Evolutionary conservation across 495 filamentous ascomycete genomes (phyloP).

Genomic region (Neurospora sp.): DNA sequence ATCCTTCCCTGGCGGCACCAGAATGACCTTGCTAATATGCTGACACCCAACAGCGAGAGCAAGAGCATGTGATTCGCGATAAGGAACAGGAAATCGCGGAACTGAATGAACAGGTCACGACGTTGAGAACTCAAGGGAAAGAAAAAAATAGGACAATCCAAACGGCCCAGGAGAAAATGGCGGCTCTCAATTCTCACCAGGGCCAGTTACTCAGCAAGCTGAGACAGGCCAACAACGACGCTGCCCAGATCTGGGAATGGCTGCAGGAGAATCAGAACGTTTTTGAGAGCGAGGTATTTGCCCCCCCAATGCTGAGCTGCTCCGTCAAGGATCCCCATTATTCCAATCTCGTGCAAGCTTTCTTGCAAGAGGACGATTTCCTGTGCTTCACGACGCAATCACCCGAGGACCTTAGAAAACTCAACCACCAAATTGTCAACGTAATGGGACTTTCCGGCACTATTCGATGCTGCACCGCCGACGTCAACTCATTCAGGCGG

Average conservation of each 20-base stretch:
- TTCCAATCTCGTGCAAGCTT: constrained; percentile 62
- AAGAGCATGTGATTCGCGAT: constrained; percentile 38
- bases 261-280: constrained; percentile 55
- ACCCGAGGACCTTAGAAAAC: constrained; percentile 37
- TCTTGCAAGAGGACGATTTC: constrained; percentile 54
- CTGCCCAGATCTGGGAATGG: constrained; percentile 67
- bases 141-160: constrained; percentile 11
- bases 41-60: constrained; percentile 22
- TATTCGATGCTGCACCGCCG: constrained; percentile 45
- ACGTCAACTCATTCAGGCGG: constrained; percentile 41
- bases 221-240: constrained; percentile 45
- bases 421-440: constrained; percentile 44
- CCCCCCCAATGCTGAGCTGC: constrained; percentile 74
- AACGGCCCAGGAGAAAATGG: constrained; percentile 39
- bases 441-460: constrained; percentile 52
- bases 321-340: constrained; percentile 67
- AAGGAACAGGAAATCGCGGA: constrained; percentile 26
- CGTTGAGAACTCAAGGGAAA: constrained; percentile 12
- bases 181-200: constrained; percentile 57
- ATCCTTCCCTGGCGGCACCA: not conserved
- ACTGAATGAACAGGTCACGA: constrained; percentile 22
- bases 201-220: constrained; percentile 66
- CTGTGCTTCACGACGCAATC: constrained; percentile 74
- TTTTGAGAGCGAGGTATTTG: constrained; percentile 77
- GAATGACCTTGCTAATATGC: not conserved